Percentiles rank a stretch among this genome's conserved stretches.
These are phyloP conservation scores for Chenopodium formosanum DNA, from an alignment of 148 eudicot genomes.

Conservation along the genomic window DNA sequence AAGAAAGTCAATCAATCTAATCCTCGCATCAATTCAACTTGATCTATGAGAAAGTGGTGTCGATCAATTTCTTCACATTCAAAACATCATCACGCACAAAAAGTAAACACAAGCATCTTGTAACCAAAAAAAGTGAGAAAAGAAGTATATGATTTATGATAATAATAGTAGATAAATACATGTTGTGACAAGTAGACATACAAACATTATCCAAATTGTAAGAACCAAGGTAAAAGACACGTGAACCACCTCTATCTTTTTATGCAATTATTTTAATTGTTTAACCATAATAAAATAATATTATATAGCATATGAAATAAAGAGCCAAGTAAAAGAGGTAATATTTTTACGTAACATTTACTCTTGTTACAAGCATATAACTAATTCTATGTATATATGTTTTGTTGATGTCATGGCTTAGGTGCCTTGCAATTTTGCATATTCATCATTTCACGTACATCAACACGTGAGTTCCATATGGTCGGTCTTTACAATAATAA, in stretches of 20 bases:
- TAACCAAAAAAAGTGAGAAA: neutral
- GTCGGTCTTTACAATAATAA: neutral
- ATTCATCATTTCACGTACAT: neutral
- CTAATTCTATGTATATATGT: neutral
- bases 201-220: constrained; percentile 6
- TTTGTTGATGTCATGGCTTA: constrained; percentile 22
- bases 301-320: neutral
- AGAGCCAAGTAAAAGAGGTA: neutral
- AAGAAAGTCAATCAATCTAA: too few relatives aligned
- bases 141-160: neutral
- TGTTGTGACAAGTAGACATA: neutral
- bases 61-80: neutral
- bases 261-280: neutral
- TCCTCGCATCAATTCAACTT: neutral
- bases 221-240: neutral
- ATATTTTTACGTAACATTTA: neutral
- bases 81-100: neutral
- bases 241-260: constrained; percentile 20
- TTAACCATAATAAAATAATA: neutral
- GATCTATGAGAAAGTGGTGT: neutral
- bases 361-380: neutral
- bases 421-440: neutral
- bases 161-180: neutral
- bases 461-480: neutral
- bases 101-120: neutral